Conservation (phyloP, 345 rosid species). For the Hibiscus tridactylites region DNA sequence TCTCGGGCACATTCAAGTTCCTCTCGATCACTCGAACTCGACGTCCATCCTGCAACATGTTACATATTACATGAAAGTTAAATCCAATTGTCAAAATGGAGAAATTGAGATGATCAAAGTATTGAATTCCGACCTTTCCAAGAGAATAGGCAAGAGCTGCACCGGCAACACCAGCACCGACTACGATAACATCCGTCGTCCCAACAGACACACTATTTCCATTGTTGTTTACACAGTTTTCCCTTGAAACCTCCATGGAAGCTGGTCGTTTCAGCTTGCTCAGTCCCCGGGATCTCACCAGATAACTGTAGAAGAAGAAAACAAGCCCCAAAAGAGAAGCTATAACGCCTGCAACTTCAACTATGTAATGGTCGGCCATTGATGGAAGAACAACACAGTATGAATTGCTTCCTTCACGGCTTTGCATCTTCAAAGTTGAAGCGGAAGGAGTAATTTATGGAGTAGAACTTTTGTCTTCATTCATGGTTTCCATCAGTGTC, state of each 20-base stretch:
- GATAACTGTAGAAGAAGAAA: neutral
- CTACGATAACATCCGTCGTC: slow-evolving; percentile 23
- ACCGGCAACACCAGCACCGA: slow-evolving; percentile 42
- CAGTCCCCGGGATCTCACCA: neutral
- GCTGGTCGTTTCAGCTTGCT: neutral
- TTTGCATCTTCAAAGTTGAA: too few relatives aligned
- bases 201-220: neutral
- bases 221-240: neutral
- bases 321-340: neutral
- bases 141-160: slow-evolving; percentile 51
- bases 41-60: slow-evolving; percentile 12
- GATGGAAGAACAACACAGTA: neutral
- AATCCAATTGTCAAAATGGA: neutral
- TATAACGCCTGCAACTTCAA: neutral
- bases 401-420: neutral
- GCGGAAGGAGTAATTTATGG: neutral
- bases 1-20: slow-evolving; percentile 4
- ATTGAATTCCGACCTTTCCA: slow-evolving; percentile 16
- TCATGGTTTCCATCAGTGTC: neutral
- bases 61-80: neutral
- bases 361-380: neutral
- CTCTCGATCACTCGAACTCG: slow-evolving; percentile 15
- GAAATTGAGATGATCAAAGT: neutral
- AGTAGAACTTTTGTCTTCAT: neutral
- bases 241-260: neutral